Conservation (phyloP, 1,284 basidiomycete species). For the Pseudozyma hubeiensis region DNA sequence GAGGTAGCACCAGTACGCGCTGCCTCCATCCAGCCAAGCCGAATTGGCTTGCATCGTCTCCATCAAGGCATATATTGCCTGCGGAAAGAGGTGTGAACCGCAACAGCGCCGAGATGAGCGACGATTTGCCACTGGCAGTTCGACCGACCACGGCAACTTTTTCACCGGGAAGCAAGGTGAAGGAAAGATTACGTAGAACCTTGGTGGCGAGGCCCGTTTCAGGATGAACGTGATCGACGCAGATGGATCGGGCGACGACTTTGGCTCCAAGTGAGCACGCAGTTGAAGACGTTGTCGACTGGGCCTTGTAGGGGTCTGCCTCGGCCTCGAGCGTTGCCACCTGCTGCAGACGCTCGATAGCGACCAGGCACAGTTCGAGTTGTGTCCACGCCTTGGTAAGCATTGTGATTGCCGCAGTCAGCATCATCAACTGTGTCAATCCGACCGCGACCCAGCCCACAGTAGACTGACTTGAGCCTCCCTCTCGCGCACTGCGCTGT, state of each 20-base stretch:
- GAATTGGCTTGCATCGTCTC: neutral
- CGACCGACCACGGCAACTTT: conserved; percentile 5
- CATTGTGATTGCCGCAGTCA: conserved; percentile 2
- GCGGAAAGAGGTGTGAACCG: neutral
- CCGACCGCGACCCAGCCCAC: conserved; percentile 3
- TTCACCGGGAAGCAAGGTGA: conserved; percentile 2
- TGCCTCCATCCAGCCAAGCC: neutral
- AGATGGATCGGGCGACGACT: neutral
- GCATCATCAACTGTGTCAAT: conserved; percentile 3
- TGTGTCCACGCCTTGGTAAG: conserved; percentile 6
- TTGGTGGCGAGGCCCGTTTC: neutral
- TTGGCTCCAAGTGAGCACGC: neutral
- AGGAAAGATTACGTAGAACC: conserved; percentile 1
- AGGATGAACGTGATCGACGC: neutral
- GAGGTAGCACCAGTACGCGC: neutral
- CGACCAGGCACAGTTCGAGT: conserved; percentile 4
- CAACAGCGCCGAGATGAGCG: conserved; percentile 5
- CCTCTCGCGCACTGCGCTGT: conserved; percentile 1
- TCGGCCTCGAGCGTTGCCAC: conserved; percentile 1
- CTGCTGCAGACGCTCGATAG: conserved; percentile 8
- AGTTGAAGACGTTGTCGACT: neutral
- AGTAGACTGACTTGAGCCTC: neutral
- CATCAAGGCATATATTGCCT: neutral
- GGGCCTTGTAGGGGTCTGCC: neutral
- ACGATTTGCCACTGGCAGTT: neutral